These are phyloP conservation scores for Paramecium primaurelia DNA, from an alignment of 73 alveolate genomes.

Conservation along the genomic window DNA sequence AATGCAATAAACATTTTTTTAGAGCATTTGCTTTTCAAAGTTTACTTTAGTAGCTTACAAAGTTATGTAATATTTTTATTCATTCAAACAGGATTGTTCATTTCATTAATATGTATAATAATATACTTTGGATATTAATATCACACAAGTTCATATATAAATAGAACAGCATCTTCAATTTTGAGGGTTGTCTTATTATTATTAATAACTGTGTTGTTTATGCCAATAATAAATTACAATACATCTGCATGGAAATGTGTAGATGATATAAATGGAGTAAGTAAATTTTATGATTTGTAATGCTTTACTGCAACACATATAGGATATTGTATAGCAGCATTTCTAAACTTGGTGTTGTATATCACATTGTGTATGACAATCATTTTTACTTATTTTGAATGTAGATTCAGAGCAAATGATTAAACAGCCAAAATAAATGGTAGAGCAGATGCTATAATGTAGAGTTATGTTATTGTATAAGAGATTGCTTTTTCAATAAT, in stretches of 20 bases:
- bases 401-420: slow-evolving; percentile 7
- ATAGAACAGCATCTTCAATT: slow-evolving; percentile 23
- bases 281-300: not conserved
- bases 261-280: not conserved
- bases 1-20: not conserved
- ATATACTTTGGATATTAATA: slow-evolving; percentile 6
- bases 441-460: slow-evolving; percentile 38
- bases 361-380: not conserved
- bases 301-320: slow-evolving; percentile 9
- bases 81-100: not conserved
- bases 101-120: not conserved
- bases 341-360: not conserved
- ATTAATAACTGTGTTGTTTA: slow-evolving; percentile 8
- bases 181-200: slow-evolving; percentile 3
- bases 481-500: slow-evolving; percentile 25
- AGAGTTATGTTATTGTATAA: not conserved
- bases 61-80: not conserved
- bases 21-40: not conserved
- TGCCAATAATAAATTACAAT: slow-evolving; percentile 15
- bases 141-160: not conserved
- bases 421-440: slow-evolving; percentile 24
- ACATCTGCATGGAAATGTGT: not conserved
- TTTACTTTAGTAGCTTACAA: not conserved
- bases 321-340: slow-evolving; percentile 38
- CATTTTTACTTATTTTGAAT: slow-evolving; percentile 3